phyloP scores from a whole-genome alignment of 2,329 filamentous ascomycete species.

The Cercospora sp. region DNA sequence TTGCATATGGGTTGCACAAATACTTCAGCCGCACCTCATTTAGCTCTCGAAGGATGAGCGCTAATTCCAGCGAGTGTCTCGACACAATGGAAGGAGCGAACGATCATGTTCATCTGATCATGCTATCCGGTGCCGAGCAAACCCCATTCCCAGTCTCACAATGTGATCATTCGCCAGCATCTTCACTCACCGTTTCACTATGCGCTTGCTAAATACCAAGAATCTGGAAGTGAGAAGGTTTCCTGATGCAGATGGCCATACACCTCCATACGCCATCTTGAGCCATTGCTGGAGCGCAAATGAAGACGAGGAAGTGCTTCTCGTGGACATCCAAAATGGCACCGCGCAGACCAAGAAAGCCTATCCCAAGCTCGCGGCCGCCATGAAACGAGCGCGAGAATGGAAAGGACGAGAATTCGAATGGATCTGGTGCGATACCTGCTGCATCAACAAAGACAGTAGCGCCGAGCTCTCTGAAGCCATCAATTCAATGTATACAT shows the following conservation, averaged over 20 bases:
- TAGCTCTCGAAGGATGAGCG: neutral
- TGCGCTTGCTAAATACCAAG: conserved; percentile 12
- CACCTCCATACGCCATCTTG: conserved; percentile 24
- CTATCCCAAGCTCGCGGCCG: conserved; percentile 14
- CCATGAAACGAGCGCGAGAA: conserved; percentile 5
- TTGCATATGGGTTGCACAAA: neutral
- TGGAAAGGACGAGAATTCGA: neutral
- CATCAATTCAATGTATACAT: conserved; percentile 31
- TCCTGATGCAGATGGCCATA: conserved; percentile 11
- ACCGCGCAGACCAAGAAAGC: conserved; percentile 15
- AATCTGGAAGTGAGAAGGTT: conserved; percentile 7
- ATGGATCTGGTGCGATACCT: conserved; percentile 30
- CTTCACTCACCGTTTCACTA: neutral
- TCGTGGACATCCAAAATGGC: conserved; percentile 19
- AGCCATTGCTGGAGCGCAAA: conserved; percentile 22
- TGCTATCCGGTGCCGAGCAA: neutral
- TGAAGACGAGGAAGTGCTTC: conserved; percentile 22
- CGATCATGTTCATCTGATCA: neutral
- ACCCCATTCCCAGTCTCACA: neutral
- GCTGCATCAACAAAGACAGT: conserved; percentile 29
- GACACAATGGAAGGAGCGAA: neutral
- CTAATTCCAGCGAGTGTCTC: neutral
- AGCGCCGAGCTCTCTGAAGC: conserved; percentile 26
- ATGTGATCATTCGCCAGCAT: neutral
- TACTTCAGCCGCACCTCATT: neutral